These are phyloP conservation scores for Cicer pinnatifidum DNA, from an alignment of 306 rosid genomes.

Conservation along the genomic window DNA sequence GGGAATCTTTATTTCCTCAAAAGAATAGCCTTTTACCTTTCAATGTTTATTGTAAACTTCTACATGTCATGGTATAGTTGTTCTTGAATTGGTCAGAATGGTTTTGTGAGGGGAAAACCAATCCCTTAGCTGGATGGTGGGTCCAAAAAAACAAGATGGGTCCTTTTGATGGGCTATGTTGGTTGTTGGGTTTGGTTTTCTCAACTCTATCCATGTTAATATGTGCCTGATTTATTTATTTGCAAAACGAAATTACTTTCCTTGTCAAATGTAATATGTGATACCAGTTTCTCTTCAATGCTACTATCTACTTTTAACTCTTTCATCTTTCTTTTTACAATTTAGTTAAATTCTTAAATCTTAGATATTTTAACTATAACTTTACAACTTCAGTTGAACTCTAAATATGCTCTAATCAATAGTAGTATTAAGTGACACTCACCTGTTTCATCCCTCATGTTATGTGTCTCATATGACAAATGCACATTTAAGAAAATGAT, in stretches of 20 bases:
- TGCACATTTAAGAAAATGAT: too few relatives aligned
- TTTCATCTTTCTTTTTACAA: constrained; percentile 4
- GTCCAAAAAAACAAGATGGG: constrained; percentile 53
- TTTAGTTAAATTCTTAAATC: neutral
- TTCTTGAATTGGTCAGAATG: constrained; percentile 60
- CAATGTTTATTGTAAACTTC: constrained; percentile 68
- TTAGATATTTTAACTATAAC: neutral
- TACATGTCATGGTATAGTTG: constrained; percentile 70
- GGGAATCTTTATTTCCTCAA: constrained; percentile 51
- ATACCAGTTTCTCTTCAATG: constrained; percentile 50
- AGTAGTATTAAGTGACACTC: too few relatives aligned
- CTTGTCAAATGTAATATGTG: constrained; percentile 62
- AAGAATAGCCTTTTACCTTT: constrained; percentile 45
- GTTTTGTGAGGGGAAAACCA: constrained; percentile 62
- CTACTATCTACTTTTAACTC: neutral
- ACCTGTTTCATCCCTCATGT: too few relatives aligned
- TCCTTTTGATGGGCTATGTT: constrained; percentile 47
- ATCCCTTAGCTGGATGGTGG: constrained; percentile 66
- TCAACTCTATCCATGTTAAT: constrained; percentile 48
- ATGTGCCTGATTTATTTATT: constrained; percentile 64
- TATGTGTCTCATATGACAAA: too few relatives aligned
- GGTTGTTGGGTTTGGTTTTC: constrained; percentile 58
- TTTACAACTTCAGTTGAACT: too few relatives aligned
- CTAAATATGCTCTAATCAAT: too few relatives aligned
- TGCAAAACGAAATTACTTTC: constrained; percentile 40